Conservation (phyloP, 805 yeast genomes). For the Candida ficus region DNA sequence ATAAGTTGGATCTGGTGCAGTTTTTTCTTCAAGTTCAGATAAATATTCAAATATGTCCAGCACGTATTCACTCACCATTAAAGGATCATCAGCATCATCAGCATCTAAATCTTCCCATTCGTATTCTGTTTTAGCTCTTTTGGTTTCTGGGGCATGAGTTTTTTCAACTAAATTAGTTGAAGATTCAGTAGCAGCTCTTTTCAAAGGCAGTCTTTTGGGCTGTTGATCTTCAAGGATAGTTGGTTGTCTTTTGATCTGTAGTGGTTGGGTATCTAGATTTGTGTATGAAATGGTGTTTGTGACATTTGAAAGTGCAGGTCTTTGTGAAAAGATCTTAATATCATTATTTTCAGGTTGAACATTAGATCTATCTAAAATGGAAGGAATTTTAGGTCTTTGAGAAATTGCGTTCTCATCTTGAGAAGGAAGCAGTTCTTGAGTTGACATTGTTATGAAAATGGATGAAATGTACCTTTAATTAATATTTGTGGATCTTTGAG, state of each 20-base stretch:
- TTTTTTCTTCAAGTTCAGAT: constrained; percentile 58
- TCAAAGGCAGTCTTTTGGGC: constrained; percentile 28
- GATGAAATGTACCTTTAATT: no score
- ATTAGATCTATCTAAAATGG: not conserved
- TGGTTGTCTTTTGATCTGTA: constrained; percentile 4
- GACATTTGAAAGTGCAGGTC: constrained; percentile 25
- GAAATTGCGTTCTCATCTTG: constrained; percentile 20
- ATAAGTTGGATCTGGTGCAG: constrained; percentile 68
- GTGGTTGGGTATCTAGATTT: not conserved
- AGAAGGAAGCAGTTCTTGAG: constrained; percentile 7
- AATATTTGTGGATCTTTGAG: no score
- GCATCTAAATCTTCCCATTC: constrained; percentile 53
- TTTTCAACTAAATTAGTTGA: constrained; percentile 26
- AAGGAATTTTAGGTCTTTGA: constrained; percentile 12
- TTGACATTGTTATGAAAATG: constrained; percentile 7
- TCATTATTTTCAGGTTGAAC: not conserved
- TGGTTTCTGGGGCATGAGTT: constrained; percentile 4
- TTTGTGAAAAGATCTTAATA: constrained; percentile 3
- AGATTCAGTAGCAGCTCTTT: constrained; percentile 53
- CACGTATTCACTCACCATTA: constrained; percentile 88
- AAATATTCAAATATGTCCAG: constrained; percentile 78
- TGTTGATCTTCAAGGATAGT: not conserved
- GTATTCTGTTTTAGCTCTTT: constrained; percentile 14
- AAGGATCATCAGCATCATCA: constrained; percentile 67
- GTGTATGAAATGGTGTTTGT: constrained; percentile 24